These are phyloP conservation scores for Fusarium annulatum DNA, from an alignment of 2,329 filamentous ascomycete genomes.

Conservation along the genomic window DNA sequence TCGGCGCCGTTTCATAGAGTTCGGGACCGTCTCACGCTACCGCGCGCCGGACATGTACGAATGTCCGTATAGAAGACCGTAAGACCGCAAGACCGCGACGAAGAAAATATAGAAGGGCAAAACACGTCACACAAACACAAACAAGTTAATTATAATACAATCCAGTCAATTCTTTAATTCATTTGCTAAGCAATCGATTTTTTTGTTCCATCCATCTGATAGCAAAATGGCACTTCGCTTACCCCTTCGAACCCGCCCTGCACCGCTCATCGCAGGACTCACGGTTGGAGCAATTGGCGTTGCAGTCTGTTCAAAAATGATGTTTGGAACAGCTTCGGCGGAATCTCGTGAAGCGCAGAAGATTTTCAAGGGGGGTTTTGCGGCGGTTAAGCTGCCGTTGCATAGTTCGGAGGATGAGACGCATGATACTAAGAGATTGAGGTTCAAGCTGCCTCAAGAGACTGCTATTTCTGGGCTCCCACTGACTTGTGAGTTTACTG, in stretches of 20 bases:
- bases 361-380: conserved; percentile 51
- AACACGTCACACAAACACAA: not conserved
- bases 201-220: not conserved
- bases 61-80: conserved; percentile 23
- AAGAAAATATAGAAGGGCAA: not conserved
- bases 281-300: conserved; percentile 31
- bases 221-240: conserved; percentile 28
- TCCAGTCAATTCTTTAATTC: fast-evolving
- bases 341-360: conserved; percentile 29
- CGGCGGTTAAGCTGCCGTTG: conserved; percentile 60
- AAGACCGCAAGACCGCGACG: not conserved
- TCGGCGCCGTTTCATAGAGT: not conserved
- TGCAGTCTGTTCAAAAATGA: conserved; percentile 34
- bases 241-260: conserved; percentile 31
- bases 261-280: conserved; percentile 39
- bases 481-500: conserved; percentile 57
- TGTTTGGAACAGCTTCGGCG: conserved; percentile 38
- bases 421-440: conserved; percentile 68
- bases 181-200: fast-evolving
- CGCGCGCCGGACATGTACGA: conserved; percentile 13
- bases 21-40: not conserved
- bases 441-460: conserved; percentile 64
- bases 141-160: not conserved
- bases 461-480: conserved; percentile 60
- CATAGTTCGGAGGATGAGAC: conserved; percentile 64